A percentile compares a stretch with the other conserved stretches of the same genome.
phyloP scores from a whole-genome alignment of 139 green algal species.

The Trebouxia sp. region DNA sequence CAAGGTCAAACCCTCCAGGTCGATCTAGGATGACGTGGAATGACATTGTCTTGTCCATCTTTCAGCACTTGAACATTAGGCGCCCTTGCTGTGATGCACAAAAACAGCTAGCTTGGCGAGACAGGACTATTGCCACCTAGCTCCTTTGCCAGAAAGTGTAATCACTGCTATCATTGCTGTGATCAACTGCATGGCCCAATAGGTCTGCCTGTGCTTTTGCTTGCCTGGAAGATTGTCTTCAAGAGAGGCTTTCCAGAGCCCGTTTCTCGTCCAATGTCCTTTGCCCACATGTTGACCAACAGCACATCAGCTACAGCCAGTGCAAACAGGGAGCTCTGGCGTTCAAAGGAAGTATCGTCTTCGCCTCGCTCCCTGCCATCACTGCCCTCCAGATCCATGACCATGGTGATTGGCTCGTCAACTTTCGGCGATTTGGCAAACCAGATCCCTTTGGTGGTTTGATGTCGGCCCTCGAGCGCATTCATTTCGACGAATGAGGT shows the following conservation, averaged over 20 bases:
- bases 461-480: slow-evolving; percentile 76
- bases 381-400: slow-evolving; percentile 95
- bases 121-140: no score
- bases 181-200: no score
- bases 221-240: slow-evolving; percentile 98
- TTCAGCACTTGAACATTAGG: no score
- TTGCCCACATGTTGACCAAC: slow-evolving; percentile 98
- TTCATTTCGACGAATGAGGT: slow-evolving; percentile 97
- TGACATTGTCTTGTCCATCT: no score
- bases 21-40: no score
- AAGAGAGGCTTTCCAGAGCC: slow-evolving; percentile 96
- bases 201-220: no score
- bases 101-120: no score
- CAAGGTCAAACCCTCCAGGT: no score
- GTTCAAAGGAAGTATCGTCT: slow-evolving; percentile 98
- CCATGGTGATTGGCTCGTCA: slow-evolving; percentile 63
- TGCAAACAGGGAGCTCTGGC: slow-evolving; percentile 95
- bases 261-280: slow-evolving; percentile 96
- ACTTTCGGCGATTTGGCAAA: slow-evolving; percentile 73
- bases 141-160: no score
- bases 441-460: slow-evolving; percentile 94
- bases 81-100: no score
- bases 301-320: slow-evolving; percentile 92
- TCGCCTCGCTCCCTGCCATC: slow-evolving; percentile 91
- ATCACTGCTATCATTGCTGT: no score